Evolutionary conservation across 1,139 yeast species (phyloP).

Genomic region (Protomyces gravidus): DNA sequence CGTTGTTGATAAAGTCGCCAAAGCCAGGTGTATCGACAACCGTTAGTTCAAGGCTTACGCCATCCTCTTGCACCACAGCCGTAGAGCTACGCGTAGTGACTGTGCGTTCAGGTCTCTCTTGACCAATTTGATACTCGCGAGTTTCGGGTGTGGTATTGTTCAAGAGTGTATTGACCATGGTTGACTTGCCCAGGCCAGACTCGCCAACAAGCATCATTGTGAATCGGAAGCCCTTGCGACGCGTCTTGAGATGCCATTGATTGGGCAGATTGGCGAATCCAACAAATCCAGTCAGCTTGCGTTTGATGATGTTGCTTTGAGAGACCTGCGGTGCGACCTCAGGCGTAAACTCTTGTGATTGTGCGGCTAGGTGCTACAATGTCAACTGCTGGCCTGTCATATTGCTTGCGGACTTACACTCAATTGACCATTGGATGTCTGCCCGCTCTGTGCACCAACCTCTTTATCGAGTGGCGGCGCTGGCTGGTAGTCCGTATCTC

Average conservation of each 20-base stretch:
- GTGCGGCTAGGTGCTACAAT: background rate
- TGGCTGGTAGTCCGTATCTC: background rate
- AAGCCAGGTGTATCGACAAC: slow-evolving; percentile 92
- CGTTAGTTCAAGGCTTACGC: slow-evolving; percentile 77
- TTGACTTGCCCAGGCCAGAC: slow-evolving; percentile 88
- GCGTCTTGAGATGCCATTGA: slow-evolving; percentile 96
- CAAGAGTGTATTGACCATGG: slow-evolving; percentile 85
- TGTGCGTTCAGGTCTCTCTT: slow-evolving; percentile 37
- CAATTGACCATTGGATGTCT: background rate
- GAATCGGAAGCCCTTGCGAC: slow-evolving; percentile 88
- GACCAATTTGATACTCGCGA: slow-evolving; percentile 37
- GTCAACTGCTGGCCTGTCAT: background rate
- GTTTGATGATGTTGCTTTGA: slow-evolving; percentile 14
- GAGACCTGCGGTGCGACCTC: slow-evolving; percentile 19
- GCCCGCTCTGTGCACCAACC: background rate
- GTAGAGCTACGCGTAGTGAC: slow-evolving; percentile 65
- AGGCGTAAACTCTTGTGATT: slow-evolving; percentile 7
- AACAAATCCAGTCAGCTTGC: slow-evolving; percentile 58
- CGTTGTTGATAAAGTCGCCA: slow-evolving; percentile 85
- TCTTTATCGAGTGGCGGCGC: background rate
- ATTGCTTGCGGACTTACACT: background rate
- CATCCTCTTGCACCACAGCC: slow-evolving; percentile 84
- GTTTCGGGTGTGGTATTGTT: slow-evolving; percentile 46
- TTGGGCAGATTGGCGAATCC: slow-evolving; percentile 98
- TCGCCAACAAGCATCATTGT: slow-evolving; percentile 86